Base-by-base conservation (phyloP, 2,329 filamentous ascomycete species). In the Neoscytalidium dimidiatum region DNA sequence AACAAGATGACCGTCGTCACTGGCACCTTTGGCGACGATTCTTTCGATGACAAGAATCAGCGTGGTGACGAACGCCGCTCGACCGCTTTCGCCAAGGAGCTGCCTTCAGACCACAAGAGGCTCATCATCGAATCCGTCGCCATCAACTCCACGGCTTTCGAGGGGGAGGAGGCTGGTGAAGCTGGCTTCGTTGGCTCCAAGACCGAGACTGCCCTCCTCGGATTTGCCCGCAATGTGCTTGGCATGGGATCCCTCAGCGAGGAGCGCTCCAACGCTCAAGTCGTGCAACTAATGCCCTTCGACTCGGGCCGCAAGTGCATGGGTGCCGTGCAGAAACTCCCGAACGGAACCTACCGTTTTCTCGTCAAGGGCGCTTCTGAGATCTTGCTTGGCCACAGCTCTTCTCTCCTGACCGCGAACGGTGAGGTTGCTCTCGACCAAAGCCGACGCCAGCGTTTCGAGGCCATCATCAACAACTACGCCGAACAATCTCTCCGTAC, bases 301-400 rank as follows among this genome's bases (percentile, higher is more conserved):
- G 83, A 86, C 70, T 86, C 84, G 8, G 74, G 76, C 65, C 81
- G 82, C 72, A 86, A 86, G 72, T 85, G 83, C 67, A 87, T 86
- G 82, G 85, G 80, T 21, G 82, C 83, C 14, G 84, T 86, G 11
- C 76, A 86, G 68, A 83, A 81, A 69, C 76, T 84, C 1, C 71
- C 77, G 0, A 72, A 79, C 62, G 82, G 78, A 2, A 77, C 71
- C 21, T 85, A 84, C 70, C 80, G 85, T 13, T 76, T 85, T 1
- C 76, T 85, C 8, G 80, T 84, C 64, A 87, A 87, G 72, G 85
- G 85, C 33, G 85, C 84, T 14, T 86, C 85, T 0, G 85, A 87
- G 69, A 86, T 86, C 56, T 76, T 86, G 2, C 75, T 86, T 2
- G 46, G 49, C 23, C 28, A 17, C 38, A 44, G 46, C 71, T 71